Evolutionary conservation across 2,329 filamentous ascomycete species (phyloP), one percentile per base, ranked within the genome.

Genomic region (Arachnomyces sp.): DNA sequence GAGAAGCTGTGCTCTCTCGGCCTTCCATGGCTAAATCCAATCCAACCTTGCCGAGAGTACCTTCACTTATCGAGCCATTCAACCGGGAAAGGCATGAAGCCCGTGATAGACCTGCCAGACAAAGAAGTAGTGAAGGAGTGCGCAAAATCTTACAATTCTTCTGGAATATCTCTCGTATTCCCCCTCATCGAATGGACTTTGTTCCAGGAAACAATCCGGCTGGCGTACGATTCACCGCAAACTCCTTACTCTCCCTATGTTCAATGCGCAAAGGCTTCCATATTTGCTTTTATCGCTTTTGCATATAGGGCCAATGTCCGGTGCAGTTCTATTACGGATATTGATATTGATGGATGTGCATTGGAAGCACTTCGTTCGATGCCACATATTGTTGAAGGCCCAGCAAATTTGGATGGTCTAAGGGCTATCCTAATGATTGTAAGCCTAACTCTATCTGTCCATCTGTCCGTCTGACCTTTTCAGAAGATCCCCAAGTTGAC

Each of bases 391-490:
- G 33, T 72, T 1, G 63, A 71, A 21, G 63, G 69, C n/a, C 46
- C 63, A 1, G 45, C 56, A 3, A 71, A 55, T 12, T 34, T 75
- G 2, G 61, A 66, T 0, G 64, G 58, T 2, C 49, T 75, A 0
- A 68, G 77, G 44, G 61, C 70, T 1, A 44, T 67, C 1, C 52
- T 69, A 3, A 71, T 75, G 55, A 42, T 77, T 49, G 74, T 76
- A 54, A 50, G 69, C 54, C n/a, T n/a, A 4, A 28, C 17, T 6
- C 18, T 28, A 32, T 33, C 15, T n/a, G 11, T 14, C 5, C 16
- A 18, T 31, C 12, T 8, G 28, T 29, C 30, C 17, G 8, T 25
- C 30, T 31, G 28, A 18, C 21, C 21, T 7, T n/a, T 7, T 2
- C 21, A 14, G 25, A 32, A 30, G 28, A 18, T 14, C 15, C 16